These are phyloP conservation scores for Mortierella sp. DNA, from an alignment of 371 early-diverging fungal species.

Conservation along the genomic window DNA sequence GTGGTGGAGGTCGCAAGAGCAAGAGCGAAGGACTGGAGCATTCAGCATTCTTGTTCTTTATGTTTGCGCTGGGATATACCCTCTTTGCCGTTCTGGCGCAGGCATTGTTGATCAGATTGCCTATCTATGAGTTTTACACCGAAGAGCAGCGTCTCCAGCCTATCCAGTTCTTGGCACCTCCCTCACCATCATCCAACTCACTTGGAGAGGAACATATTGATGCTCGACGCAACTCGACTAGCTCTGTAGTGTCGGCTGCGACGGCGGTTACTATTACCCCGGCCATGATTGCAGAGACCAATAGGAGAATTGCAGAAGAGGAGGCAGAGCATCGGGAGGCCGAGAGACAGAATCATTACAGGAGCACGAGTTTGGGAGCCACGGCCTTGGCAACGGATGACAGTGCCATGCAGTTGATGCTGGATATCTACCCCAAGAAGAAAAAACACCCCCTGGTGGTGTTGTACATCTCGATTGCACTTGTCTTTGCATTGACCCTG, in stretches of 20 bases:
- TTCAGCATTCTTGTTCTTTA: conserved; percentile 74
- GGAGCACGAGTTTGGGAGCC: conserved; percentile 49
- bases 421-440: conserved; percentile 61
- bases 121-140: conserved; percentile 67
- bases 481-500: conserved; percentile 79
- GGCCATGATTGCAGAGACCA: conserved; percentile 45
- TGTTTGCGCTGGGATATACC: conserved; percentile 66
- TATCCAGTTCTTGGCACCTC: conserved; percentile 44
- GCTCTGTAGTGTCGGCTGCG: conserved; percentile 21
- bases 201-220: conserved; percentile 3
- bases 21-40: conserved; percentile 55
- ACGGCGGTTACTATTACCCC: conserved; percentile 46
- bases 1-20: conserved; percentile 21
- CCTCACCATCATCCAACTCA: conserved; percentile 17
- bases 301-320: conserved; percentile 42
- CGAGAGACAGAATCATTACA: conserved; percentile 36
- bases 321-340: conserved; percentile 9
- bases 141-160: conserved; percentile 45
- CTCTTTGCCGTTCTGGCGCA: conserved; percentile 65
- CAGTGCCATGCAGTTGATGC: conserved; percentile 45
- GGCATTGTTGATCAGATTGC: conserved; percentile 59
- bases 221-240: conserved; percentile 42
- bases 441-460: conserved; percentile 55
- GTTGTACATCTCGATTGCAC: conserved; percentile 67
- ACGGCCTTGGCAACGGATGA: conserved; percentile 43